Percentiles rank a stretch among this genome's conserved stretches.
These are phyloP conservation scores for Dichotomocladium elegans DNA, from an alignment of 371 early-diverging fungal species.

Conservation along the genomic window DNA sequence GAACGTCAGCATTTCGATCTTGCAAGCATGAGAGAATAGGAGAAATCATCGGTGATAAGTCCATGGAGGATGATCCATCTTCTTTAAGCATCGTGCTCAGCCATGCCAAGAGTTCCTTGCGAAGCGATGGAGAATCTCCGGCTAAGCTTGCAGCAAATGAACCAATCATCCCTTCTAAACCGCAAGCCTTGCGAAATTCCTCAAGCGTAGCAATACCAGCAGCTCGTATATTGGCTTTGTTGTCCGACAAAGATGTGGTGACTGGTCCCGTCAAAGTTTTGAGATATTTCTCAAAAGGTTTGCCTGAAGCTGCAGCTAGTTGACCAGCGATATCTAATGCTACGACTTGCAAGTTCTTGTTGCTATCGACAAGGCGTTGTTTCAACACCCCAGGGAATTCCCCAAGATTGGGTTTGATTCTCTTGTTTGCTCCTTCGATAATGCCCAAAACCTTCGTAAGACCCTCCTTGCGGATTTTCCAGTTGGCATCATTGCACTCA, in stretches of 20 bases:
- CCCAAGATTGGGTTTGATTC: conserved; percentile 80
- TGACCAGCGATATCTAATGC: conserved; percentile 19
- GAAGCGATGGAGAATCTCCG: conserved; percentile 72
- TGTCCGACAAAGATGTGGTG: conserved; percentile 74
- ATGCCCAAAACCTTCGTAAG: conserved; percentile 78
- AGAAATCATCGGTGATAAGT: conserved; percentile 61
- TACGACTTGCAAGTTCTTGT: conserved; percentile 64
- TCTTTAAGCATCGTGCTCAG: conserved; percentile 50
- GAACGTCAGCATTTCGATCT: conserved; percentile 85
- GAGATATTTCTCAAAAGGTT: conserved; percentile 75
- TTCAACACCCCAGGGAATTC: conserved; percentile 81
- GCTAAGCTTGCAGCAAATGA: conserved; percentile 64
- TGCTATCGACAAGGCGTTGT: conserved; percentile 79
- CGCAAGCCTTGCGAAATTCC: conserved; percentile 59
- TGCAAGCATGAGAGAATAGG: conserved; percentile 79
- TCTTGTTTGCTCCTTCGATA: conserved; percentile 72
- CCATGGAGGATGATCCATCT: conserved; percentile 31
- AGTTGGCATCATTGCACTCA: conserved; percentile 78
- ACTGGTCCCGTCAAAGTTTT: conserved; percentile 61
- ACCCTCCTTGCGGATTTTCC: conserved; percentile 95
- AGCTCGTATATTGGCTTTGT: conserved; percentile 82
- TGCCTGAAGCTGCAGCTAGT: conserved; percentile 80
- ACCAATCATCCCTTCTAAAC: conserved; percentile 66
- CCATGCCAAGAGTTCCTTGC: conserved; percentile 88
- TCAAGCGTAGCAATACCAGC: conserved; percentile 76